phyloP scores from a whole-genome alignment of 192 early-diverging fungal species.

The Gamsiella multidivaricata region DNA sequence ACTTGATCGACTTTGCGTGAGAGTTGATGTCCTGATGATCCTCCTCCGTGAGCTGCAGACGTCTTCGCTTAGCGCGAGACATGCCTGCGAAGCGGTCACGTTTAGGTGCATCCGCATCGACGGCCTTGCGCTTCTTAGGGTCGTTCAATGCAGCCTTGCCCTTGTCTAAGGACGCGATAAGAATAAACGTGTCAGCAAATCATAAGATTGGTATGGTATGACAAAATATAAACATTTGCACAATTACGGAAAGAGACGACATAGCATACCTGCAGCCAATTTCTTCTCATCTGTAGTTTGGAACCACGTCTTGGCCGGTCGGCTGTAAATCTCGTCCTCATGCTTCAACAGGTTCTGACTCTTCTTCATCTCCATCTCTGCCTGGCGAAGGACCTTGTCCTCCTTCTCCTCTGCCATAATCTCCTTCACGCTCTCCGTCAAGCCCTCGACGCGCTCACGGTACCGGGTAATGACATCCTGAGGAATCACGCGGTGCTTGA shows the following conservation, averaged over 20 bases:
- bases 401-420: constrained; percentile 80
- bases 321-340: constrained; percentile 86
- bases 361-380: constrained; percentile 94
- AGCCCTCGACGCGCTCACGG: constrained; percentile 72
- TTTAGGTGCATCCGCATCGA: constrained; percentile 44
- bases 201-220: too few species aligned
- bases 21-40: constrained; percentile 56
- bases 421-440: constrained; percentile 75
- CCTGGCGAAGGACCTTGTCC: constrained; percentile 81
- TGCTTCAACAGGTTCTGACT: constrained; percentile 86
- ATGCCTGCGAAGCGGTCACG: constrained; percentile 63
- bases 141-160: constrained; percentile 32
- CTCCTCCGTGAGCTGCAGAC: constrained; percentile 58
- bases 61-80: constrained; percentile 59
- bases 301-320: constrained; percentile 97
- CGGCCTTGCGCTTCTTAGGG: constrained; percentile 54
- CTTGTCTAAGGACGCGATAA: constrained; percentile 10
- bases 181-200: too few species aligned
- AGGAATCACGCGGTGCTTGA: constrained; percentile 93
- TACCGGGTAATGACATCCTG: constrained; percentile 81
- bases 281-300: constrained; percentile 82
- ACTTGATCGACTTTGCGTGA: constrained; percentile 55
- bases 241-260: not conserved
- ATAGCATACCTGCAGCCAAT: constrained; percentile 62
- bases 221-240: too few species aligned